These are phyloP conservation scores for Macrocystidia cucumis DNA, from an alignment of 1,284 basidiomycete genomes.

Conservation along the genomic window DNA sequence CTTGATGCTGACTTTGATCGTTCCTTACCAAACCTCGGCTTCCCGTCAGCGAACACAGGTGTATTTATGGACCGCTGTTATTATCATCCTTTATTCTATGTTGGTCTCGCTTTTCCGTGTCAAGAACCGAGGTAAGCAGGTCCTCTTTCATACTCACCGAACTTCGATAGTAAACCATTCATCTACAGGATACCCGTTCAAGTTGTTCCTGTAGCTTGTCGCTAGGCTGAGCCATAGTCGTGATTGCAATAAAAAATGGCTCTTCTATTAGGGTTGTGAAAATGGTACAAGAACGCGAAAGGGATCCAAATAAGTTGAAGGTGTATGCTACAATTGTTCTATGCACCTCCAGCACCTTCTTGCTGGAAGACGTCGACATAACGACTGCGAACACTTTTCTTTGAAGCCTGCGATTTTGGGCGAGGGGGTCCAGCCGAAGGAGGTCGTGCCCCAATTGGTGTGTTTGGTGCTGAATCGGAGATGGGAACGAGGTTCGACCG, in stretches of 20 bases:
- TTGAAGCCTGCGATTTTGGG: conserved; percentile 55
- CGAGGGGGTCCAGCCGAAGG: conserved; percentile 35
- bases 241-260: not conserved
- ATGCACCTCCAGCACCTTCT: conserved; percentile 20
- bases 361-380: conserved; percentile 85
- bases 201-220: conserved; percentile 49
- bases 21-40: conserved; percentile 75
- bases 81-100: conserved; percentile 83
- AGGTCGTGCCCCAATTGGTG: conserved; percentile 29
- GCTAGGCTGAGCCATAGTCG: not conserved
- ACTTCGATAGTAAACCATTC: conserved; percentile 6
- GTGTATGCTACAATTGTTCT: conserved; percentile 1
- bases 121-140: conserved; percentile 75
- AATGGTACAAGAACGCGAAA: conserved; percentile 5
- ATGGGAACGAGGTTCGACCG: conserved; percentile 62
- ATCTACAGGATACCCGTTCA: conserved; percentile 68
- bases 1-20: conserved; percentile 76
- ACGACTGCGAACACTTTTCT: conserved; percentile 69
- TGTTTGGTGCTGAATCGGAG: conserved; percentile 35
- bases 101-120: conserved; percentile 86
- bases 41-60: conserved; percentile 78
- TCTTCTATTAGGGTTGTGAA: not conserved
- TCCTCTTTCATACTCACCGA: not conserved
- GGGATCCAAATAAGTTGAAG: conserved; percentile 10
- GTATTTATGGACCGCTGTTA: conserved; percentile 84